Conservation (phyloP, 2,329 filamentous ascomycete genomes). For the Verruconis gallopava region DNA sequence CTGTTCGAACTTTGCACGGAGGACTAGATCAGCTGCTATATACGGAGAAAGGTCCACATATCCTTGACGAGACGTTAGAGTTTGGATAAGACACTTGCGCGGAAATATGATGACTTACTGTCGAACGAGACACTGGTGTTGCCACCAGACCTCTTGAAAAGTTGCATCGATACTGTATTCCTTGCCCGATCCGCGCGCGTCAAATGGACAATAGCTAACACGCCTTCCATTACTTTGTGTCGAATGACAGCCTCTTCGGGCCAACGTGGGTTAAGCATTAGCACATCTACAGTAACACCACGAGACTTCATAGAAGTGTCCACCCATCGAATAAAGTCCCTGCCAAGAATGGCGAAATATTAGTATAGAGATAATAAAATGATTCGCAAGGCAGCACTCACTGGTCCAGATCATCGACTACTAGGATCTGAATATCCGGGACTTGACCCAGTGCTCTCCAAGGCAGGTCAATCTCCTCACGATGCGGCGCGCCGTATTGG, state of each 20-base stretch:
- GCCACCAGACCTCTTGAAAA: conserved; percentile 73
- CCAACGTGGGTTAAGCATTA: conserved; percentile 66
- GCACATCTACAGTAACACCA: conserved; percentile 62
- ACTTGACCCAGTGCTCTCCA: conserved; percentile 60
- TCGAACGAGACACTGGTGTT: conserved; percentile 67
- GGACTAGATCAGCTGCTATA: conserved; percentile 68
- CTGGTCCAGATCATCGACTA: conserved; percentile 61
- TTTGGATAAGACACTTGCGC: conserved; percentile 7
- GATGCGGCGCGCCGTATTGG: conserved; percentile 27
- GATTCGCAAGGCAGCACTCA: conserved; percentile 18
- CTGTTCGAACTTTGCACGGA: conserved; percentile 46
- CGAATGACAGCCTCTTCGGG: conserved; percentile 69
- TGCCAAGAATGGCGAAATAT: conserved; percentile 19
- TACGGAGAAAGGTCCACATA: conserved; percentile 71
- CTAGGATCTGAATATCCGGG: conserved; percentile 79
- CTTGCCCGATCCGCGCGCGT: conserved; percentile 54
- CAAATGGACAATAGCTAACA: conserved; percentile 70
- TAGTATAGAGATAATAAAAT: neutral
- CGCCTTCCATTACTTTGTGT: conserved; percentile 76
- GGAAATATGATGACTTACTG: conserved; percentile 26
- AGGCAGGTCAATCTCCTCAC: conserved; percentile 54
- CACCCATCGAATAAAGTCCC: conserved; percentile 73
- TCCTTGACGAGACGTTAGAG: conserved; percentile 36
- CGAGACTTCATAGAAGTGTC: conserved; percentile 61
- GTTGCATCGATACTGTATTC: conserved; percentile 65